Conservation (phyloP, 2,329 filamentous ascomycete genomes). For the Juglanconis juglandina region DNA sequence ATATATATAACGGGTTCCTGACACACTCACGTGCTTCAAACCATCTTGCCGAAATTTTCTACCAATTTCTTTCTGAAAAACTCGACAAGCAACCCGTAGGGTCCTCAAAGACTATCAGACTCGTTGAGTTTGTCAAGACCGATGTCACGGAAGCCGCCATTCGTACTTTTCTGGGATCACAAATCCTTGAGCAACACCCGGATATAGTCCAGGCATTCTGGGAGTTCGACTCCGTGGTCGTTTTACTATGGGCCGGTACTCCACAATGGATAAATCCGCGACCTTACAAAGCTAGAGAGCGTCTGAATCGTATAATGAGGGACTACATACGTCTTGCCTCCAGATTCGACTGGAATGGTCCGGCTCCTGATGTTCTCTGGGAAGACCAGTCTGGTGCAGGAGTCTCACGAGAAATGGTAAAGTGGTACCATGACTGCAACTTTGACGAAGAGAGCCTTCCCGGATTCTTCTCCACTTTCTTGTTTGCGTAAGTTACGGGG, state of each 20-base stretch:
- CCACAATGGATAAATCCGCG: slow-evolving; percentile 16
- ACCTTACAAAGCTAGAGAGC: slow-evolving; percentile 12
- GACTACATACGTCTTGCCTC: not conserved
- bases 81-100: slow-evolving; percentile 12
- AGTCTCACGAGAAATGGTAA: slow-evolving; percentile 10
- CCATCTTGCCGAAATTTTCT: slow-evolving; percentile 15
- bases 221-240: slow-evolving; percentile 14
- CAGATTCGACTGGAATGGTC: slow-evolving; percentile 15
- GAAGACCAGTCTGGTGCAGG: slow-evolving; percentile 20
- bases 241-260: slow-evolving; percentile 7
- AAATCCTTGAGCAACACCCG: slow-evolving; percentile 15
- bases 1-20: slow-evolving; percentile 19
- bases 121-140: slow-evolving; percentile 15
- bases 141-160: slow-evolving; percentile 20
- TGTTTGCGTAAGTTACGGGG: slow-evolving; percentile 11
- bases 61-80: slow-evolving; percentile 12
- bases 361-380: slow-evolving; percentile 16
- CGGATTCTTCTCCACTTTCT: not conserved
- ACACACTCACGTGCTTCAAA: slow-evolving; percentile 3
- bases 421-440: slow-evolving; percentile 10
- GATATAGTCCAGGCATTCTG: slow-evolving; percentile 19
- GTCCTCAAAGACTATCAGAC: slow-evolving; percentile 13
- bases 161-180: slow-evolving; percentile 12
- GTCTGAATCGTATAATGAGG: not conserved
- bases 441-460: not conserved